Evolutionary conservation across 1,139 yeast species (phyloP).

Genomic region (Nakaseomyces kungkrabaensis): DNA sequence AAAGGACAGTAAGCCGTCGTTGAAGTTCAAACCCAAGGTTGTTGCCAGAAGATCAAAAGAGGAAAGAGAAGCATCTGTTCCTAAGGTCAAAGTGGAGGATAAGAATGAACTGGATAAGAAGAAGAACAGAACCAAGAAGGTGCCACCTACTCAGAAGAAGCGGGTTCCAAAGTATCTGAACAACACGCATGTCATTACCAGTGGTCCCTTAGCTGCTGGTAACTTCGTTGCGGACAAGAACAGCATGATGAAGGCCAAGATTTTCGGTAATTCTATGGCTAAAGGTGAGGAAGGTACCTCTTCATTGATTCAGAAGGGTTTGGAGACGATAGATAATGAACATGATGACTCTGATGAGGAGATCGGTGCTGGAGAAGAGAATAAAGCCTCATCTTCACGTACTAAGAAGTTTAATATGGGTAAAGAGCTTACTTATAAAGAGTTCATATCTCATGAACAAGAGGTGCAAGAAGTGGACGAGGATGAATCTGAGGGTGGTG

Average conservation of each 20-base stretch:
- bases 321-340: constrained; percentile 24
- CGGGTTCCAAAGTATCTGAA: constrained; percentile 38
- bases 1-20: constrained; percentile 37
- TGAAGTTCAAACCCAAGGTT: constrained; percentile 71
- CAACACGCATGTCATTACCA: constrained; percentile 58
- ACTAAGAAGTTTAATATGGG: constrained; percentile 50
- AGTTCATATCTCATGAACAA: constrained; percentile 1
- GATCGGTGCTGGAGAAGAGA: constrained; percentile 14
- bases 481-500: constrained; percentile 33
- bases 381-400: constrained; percentile 21
- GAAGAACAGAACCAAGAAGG: constrained; percentile 30
- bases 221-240: constrained; percentile 34
- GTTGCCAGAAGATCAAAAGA: constrained; percentile 76
- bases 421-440: constrained; percentile 36
- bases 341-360: constrained; percentile 16
- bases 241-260: constrained; percentile 16
- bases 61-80: constrained; percentile 71
- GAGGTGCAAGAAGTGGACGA: constrained; percentile 30
- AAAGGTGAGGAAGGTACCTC: constrained; percentile 23
- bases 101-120: constrained; percentile 16
- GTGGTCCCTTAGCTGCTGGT: constrained; percentile 67
- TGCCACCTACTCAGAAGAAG: constrained; percentile 31
- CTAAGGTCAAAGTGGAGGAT: constrained; percentile 39
- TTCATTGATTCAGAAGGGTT: constrained; percentile 23
- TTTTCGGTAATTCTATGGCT: constrained; percentile 20